A percentile compares a stretch with the other conserved stretches of the same genome.
Evolutionary conservation across 176 grass and related monocot genomes (phyloP).

Genomic region (Bromus sterilis): DNA sequence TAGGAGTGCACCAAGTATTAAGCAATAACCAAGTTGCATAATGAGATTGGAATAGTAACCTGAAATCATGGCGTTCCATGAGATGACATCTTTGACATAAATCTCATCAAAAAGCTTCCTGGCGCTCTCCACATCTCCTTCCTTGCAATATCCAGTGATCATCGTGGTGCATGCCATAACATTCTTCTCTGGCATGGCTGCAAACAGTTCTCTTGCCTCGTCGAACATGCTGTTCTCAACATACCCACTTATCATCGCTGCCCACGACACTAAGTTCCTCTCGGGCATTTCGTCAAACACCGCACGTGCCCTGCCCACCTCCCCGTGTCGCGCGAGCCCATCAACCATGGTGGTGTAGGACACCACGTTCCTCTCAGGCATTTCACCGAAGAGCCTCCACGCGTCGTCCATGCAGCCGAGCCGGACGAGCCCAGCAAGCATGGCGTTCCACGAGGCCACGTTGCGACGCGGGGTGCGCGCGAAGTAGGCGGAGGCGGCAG

Average conservation of each 20-base stretch:
- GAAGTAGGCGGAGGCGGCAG: constrained; percentile 58
- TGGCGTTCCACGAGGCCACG: constrained; percentile 79
- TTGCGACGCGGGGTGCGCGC: constrained; percentile 45
- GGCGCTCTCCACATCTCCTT: constrained; percentile 51
- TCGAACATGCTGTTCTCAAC: constrained; percentile 56
- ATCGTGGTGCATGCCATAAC: constrained; percentile 55
- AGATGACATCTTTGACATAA: constrained; percentile 58
- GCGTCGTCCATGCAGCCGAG: constrained; percentile 46
- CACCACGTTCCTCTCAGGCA: constrained; percentile 65
- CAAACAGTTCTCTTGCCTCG: constrained; percentile 57
- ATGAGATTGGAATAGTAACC: neutral
- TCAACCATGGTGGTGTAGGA: constrained; percentile 81
- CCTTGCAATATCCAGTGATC: constrained; percentile 64
- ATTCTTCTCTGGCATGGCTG: constrained; percentile 68
- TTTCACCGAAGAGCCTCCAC: constrained; percentile 49
- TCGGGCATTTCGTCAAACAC: constrained; percentile 73
- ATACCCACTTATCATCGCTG: constrained; percentile 68
- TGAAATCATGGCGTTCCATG: constrained; percentile 81
- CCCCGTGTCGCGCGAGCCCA: constrained; percentile 32
- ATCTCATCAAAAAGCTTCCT: constrained; percentile 67
- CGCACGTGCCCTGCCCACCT: constrained; percentile 44
- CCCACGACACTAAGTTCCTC: constrained; percentile 66
- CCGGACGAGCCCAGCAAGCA: constrained; percentile 61
- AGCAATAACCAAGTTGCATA: neutral
- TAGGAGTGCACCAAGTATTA: neutral